Base-by-base conservation (phyloP, 805 yeast genomes). In the Kluyveromyces lactis region DNA sequence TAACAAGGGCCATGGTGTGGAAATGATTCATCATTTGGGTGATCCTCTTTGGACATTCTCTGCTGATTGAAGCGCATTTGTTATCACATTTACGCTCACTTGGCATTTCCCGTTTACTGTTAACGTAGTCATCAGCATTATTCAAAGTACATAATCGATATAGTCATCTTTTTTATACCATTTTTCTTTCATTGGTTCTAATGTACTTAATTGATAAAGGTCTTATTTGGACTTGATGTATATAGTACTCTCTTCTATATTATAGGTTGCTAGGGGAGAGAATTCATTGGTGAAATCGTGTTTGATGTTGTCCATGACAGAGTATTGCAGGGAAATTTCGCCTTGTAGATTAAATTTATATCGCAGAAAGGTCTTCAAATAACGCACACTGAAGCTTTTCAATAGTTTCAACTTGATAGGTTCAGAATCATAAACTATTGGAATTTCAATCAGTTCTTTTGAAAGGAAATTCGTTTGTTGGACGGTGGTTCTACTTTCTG, bases 1-100 rank as follows among this genome's bases (percentile, higher is more conserved):
- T 31, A 89, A 89, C 60, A 89, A 89, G 62, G 95, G 94, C 32
- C 79, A 84, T 44, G 97, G 96, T 55, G 77, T 90, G 41, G 95
- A 87, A 55, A 66, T 87, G 54, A 64, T 82, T 43, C 89, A 84
- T 52, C 79, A 83, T 57, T 66, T 89, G 50, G 95, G 95, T 33
- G 97, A 89, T 63, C 95, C 95, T 4, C 68, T 89, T 50, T 84
- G 92, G 92, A 67, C 68, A 46, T 73, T 79, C 51, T 62, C 66
- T 31, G 70, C 72, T 35, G 79, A 72, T 37, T 70, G 53, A 30
- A 8, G n/a, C n/a, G n/a, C n/a, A n/a, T n/a, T n/a, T 24, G 26
- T 9, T 8, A 24, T 24, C 8, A 9, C 26, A 24, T 24, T 8
- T 24, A 24, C n/a, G n/a, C n/a, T n/a, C n/a, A n/a, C n/a, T n/a